Conservation (phyloP, 2,329 filamentous ascomycete genomes). For the Colletotrichum scovillei region DNA sequence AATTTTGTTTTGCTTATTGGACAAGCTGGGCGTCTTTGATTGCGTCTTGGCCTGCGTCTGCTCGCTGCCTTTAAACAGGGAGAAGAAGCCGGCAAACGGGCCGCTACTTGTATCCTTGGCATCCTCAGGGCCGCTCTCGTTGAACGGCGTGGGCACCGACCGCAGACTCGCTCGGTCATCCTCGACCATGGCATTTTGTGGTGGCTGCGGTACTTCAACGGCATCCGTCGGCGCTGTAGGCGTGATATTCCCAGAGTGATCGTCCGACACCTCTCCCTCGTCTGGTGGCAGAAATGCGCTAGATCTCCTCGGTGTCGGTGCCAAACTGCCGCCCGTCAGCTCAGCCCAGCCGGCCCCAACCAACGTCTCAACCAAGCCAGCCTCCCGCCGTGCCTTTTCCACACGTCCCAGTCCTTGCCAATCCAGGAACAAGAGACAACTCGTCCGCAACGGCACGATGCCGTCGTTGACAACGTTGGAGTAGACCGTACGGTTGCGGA, state of each 20-base stretch:
- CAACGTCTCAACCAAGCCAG: conserved; percentile 90
- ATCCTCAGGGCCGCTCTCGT: conserved; percentile 38
- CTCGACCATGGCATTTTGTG: conserved; percentile 72
- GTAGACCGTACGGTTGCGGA: conserved; percentile 91
- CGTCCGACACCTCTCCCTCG: conserved; percentile 32
- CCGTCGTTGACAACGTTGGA: conserved; percentile 98
- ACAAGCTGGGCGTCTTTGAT: conserved; percentile 58
- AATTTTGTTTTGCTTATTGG: conserved; percentile 74
- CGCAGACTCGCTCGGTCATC: conserved; percentile 72
- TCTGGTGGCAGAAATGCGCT: conserved; percentile 51
- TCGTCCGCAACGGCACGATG: conserved; percentile 94
- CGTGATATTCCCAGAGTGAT: conserved; percentile 32
- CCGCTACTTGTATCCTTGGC: conserved; percentile 49
- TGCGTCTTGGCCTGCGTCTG: conserved; percentile 49
- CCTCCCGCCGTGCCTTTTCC: conserved; percentile 92
- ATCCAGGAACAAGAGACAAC: conserved; percentile 94
- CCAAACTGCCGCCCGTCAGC: conserved; percentile 78
- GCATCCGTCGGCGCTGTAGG: conserved; percentile 48
- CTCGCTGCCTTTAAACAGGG: conserved; percentile 76
- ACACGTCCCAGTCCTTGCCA: conserved; percentile 95
- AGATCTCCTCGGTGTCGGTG: conserved; percentile 54
- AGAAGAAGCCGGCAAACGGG: conserved; percentile 74
- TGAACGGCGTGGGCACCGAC: conserved; percentile 51
- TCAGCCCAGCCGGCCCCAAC: conserved; percentile 97
- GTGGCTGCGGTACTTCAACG: conserved; percentile 77